A percentile compares a stretch with the other conserved stretches of the same genome.
phyloP scores from a whole-genome alignment of 2,329 filamentous ascomycete species.

The Chrysoporthe cubensis region DNA sequence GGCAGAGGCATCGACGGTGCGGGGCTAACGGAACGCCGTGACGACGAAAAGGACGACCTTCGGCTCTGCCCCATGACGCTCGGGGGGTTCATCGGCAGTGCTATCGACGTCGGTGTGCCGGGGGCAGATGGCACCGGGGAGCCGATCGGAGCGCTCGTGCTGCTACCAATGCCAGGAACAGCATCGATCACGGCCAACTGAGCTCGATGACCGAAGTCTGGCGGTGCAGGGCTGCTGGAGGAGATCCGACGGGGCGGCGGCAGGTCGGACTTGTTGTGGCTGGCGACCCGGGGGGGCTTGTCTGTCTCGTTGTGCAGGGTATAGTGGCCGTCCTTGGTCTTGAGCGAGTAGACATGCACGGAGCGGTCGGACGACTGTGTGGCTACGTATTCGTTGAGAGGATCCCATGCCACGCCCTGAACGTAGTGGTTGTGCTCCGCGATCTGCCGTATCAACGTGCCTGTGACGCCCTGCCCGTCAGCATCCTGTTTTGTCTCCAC shows the following conservation, averaged over 20 bases:
- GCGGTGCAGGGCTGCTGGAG: slow-evolving; percentile 88
- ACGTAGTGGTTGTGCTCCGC: slow-evolving; percentile 98
- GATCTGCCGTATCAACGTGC: slow-evolving; percentile 81
- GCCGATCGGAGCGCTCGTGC: slow-evolving; percentile 57
- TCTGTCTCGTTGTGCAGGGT: slow-evolving; percentile 67
- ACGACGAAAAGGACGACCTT: slow-evolving; percentile 88
- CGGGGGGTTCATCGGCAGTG: slow-evolving; percentile 95
- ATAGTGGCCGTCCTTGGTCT: slow-evolving; percentile 95
- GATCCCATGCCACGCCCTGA: slow-evolving; percentile 98
- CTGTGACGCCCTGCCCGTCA: slow-evolving; percentile 36
- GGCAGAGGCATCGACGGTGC: slow-evolving; percentile 92
- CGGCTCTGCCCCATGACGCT: slow-evolving; percentile 86
- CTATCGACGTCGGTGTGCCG: slow-evolving; percentile 86
- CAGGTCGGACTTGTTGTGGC: slow-evolving; percentile 81
- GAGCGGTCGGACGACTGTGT: slow-evolving; percentile 98
- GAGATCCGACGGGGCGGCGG: slow-evolving; percentile 81
- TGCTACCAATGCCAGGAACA: slow-evolving; percentile 41
- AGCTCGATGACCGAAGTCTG: slow-evolving; percentile 72
- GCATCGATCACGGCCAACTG: slow-evolving; percentile 62
- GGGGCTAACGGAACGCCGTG: slow-evolving; percentile 85
- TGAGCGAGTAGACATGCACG: slow-evolving; percentile 95
- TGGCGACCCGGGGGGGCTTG: slow-evolving; percentile 79
- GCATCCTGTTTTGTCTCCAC: neutral
- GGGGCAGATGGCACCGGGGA: slow-evolving; percentile 91
- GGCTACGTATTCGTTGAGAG: slow-evolving; percentile 95